Conservation (phyloP, 2,329 filamentous ascomycete genomes). For the Colletotrichum lentis region DNA sequence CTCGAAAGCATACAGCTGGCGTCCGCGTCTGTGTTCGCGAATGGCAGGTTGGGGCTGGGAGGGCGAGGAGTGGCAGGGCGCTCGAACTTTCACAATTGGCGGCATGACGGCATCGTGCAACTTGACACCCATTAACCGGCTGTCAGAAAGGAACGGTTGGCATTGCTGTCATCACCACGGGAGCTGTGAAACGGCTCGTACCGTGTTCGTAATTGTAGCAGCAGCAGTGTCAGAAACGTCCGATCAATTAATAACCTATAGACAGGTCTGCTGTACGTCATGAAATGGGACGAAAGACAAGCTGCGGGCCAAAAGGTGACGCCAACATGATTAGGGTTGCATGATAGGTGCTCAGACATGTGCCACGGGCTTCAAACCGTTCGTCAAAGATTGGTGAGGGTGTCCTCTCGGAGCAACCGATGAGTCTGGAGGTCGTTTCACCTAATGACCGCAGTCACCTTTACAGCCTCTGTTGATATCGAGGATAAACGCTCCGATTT, state of each 20-base stretch:
- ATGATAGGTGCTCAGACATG: not conserved
- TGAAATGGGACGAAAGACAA: not conserved
- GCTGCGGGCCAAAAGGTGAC: not conserved
- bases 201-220: not conserved
- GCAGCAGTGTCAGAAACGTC: not conserved
- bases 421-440: not conserved
- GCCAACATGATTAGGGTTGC: not conserved
- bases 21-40: not conserved
- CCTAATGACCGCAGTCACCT: not conserved
- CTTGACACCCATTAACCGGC: not conserved
- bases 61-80: no score
- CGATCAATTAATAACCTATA: not conserved
- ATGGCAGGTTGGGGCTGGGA: not conserved
- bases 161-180: not conserved
- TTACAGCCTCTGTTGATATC: not conserved
- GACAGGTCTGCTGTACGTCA: not conserved
- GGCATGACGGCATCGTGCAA: not conserved
- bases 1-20: no score
- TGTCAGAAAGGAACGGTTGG: not conserved
- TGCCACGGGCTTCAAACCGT: not conserved
- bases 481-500: no score
- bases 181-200: not conserved
- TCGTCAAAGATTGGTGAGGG: not conserved
- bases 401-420: not conserved
- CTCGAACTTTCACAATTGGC: not conserved